Percentiles rank a stretch among this genome's conserved stretches.
phyloP scores from a whole-genome alignment of 2,329 filamentous ascomycete species.

The Microcyclospora pomicola region DNA sequence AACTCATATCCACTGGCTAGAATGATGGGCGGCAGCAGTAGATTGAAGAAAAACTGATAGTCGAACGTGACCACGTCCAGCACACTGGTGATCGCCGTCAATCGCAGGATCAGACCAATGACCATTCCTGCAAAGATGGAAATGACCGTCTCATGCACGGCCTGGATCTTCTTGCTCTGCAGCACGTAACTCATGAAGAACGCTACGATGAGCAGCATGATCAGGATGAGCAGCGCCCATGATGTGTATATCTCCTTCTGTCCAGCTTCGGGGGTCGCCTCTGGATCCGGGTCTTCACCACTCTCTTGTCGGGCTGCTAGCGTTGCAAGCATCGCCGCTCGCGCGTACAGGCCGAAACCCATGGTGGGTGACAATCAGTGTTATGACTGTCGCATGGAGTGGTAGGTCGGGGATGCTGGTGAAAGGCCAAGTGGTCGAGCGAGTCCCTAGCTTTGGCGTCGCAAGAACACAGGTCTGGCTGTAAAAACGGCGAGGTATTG shows the following conservation, averaged over 20 bases:
- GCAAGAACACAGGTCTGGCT: too few species aligned
- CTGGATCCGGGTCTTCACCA: conserved; percentile 30
- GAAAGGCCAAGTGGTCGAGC: too few species aligned
- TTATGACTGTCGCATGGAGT: conserved; percentile 12
- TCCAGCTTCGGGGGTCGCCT: conserved; percentile 59
- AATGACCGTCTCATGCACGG: conserved; percentile 93
- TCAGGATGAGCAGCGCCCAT: conserved; percentile 95
- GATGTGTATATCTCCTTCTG: conserved; percentile 92
- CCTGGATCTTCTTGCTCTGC: conserved; percentile 92
- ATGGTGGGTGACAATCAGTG: conserved; percentile 12
- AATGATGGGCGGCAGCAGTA: conserved; percentile 96
- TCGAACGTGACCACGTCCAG: conserved; percentile 89
- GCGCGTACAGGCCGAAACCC: conserved; percentile 13
- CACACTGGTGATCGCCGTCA: conserved; percentile 70
- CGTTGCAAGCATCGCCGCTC: conserved; percentile 6
- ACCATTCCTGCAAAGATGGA: conserved; percentile 98
- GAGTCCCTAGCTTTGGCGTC: too few species aligned
- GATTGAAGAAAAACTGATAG: conserved; percentile 99
- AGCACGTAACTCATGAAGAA: conserved; percentile 96
- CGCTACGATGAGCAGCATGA: conserved; percentile 81
- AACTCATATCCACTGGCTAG: conserved; percentile 92
- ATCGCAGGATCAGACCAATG: conserved; percentile 73
- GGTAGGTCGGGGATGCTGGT: background rate
- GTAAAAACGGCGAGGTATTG: too few species aligned
- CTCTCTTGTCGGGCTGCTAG: conserved; percentile 29